A percentile compares a stretch with the other conserved stretches of the same genome.
phyloP scores from a whole-genome alignment of 73 alveolate species.

The Vitrella brassicaformis region DNA sequence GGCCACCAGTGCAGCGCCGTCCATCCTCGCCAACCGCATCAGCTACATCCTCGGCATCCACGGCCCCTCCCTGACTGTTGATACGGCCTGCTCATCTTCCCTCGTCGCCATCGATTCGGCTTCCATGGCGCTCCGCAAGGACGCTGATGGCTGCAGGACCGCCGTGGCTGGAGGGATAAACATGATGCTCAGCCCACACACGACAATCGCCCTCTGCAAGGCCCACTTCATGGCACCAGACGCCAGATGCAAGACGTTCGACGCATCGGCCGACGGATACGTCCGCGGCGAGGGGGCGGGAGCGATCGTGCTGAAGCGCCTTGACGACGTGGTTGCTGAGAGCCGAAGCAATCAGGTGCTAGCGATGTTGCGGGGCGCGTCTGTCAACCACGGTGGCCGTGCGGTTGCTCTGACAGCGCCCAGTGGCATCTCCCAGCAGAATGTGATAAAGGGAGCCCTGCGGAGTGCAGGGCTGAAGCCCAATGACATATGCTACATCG shows the following conservation, averaged over 20 bases:
- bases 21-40: constrained; percentile 6
- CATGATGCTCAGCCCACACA: not conserved
- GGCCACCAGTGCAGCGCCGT: not conserved
- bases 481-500: not conserved
- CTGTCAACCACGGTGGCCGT: not conserved
- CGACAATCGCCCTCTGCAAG: not conserved
- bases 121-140: not conserved
- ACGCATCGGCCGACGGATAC: constrained; percentile 7
- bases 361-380: not conserved
- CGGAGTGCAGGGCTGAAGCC: not conserved
- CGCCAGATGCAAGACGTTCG: constrained; percentile 10
- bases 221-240: not conserved
- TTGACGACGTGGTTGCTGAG: not conserved
- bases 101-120: not conserved
- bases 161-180: not conserved
- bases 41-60: not conserved
- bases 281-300: constrained; percentile 17
- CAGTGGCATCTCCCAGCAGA: not conserved
- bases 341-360: not conserved
- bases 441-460: constrained; percentile 1
- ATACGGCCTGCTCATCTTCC: not conserved
- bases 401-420: constrained; percentile 3
- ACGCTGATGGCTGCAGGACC: not conserved
- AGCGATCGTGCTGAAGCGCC: not conserved
- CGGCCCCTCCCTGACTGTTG: not conserved